Base-by-base conservation (phyloP, 805 yeast genomes). In the Candida ortonii region DNA sequence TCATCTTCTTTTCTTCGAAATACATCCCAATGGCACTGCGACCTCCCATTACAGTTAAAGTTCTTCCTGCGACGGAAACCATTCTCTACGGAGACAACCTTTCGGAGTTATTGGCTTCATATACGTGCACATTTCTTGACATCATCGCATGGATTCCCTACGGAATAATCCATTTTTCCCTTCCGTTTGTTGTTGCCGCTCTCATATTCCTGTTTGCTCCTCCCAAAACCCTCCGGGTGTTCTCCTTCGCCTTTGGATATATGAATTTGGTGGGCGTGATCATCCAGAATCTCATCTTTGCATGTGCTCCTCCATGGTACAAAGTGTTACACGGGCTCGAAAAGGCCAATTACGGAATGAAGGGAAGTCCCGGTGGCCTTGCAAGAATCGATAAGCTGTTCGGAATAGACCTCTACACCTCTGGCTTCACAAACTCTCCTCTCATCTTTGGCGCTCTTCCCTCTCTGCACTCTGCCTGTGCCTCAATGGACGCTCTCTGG, bases 241-340 rank as follows among this genome's bases (percentile, higher is more conserved):
- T 81, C 61, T 95, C 87, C 3, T 85, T 88, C 65, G 87, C 96
- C 4, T 89, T 93, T 64, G 98, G 98, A 9, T 87, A 84, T 66
- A 84, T 88, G 90, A 93, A 90, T 61, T 61, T 89, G 45, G 58
- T 78, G 33, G 97, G 97, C 27, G 97, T 90, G 20, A 52, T 83
- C 22, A 74, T 76, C 36, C 97, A 93, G 64, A 71, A 87, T 46
- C 36, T 56, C 17, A 43, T 80, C 5, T 87, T 86, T 57, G 96
- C 98, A 5, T 85, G 93, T 31, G 97, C 97, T 34, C 95, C 98
- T 10, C 98, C 98, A 13, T 90, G 98, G 98, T 90, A 90, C 58
- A 84, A 85, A 52, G 77, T 77, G 39, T 59, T 80, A 30, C 81
- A 90, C 55, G 96, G 96, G 2, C 70, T 89, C 40, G 81, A 76